Base-by-base conservation (phyloP, 1,284 basidiomycete species). In the Exobasidium rhododendri region DNA sequence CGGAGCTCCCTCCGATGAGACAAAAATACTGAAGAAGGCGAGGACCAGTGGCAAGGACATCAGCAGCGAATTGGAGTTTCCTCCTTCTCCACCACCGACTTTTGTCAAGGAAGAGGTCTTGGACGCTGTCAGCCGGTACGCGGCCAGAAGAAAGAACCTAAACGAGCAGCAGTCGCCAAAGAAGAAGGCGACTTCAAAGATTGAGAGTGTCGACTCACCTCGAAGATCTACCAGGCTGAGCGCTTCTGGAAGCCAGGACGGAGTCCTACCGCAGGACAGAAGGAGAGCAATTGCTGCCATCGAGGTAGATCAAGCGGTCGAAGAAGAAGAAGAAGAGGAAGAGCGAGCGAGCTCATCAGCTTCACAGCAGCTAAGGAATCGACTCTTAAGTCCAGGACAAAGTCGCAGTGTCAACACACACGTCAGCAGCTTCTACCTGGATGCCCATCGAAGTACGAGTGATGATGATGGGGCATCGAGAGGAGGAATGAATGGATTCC, bases 361-460 rank as follows among this genome's bases (percentile, higher is more conserved):
- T 40, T 40, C 35, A 40, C 35, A 40, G 35, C 35, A 40, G 17
- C 7, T 7, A 40, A 40, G 35, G 35, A 40, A 40, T 7, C 35
- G 35, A 10, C 17, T 40, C 10, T 10, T 40, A 17, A 40, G 35
- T 40, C 35, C 35, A 7, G 35, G 35, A 10, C 35, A 40, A 17
- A 40, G 35, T 40, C 35, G 35, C 17, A 40, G 35, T 40, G 35
- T 17, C 7, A 40, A 40, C 17, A 40, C 35, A 17, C 35, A 40
- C n/a, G 3, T 55, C 29, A 55, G 30, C 28, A 55, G 52, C 52
- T 55, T 55, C 30, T 55, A 55, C 40, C 14, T 55, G 47, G 13
- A 50, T 24, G 20, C 5, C 14, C 20, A 50, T 26, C 47, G 20
- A 13, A 28, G 26, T 50, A 24, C 14, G 14, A 26, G 14, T 24